Base-by-base conservation (phyloP, 2,329 filamentous ascomycete species). In the Fusarium nanum region DNA sequence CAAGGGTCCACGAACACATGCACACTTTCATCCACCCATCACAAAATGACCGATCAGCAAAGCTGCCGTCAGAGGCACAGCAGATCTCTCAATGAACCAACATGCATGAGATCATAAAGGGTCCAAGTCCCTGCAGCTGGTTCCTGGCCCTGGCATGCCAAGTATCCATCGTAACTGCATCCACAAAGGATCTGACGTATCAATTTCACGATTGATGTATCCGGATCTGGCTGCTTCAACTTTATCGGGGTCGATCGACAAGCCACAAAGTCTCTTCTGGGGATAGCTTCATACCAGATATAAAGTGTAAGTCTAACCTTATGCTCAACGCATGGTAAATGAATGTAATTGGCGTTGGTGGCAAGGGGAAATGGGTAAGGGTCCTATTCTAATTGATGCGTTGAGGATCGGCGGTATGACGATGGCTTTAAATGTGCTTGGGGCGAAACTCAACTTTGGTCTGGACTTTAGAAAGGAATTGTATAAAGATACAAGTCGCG, bases 201-300 rank as follows among this genome's bases (percentile, higher is more conserved):
- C 30, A 11, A 41, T 11, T 14, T 11, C 11, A 7, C 16, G 30
- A 25, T 37, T 18, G 7, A 22, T 12, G 16, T 41, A n/a, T 23
- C 34, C 34, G 49, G 34, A 41, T 42, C 23, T 42, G 49, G 49
- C n/a, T 41, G 18, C 18, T 27, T 13, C 13, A 53, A 53, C 34
- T 53, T 42, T 53, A 53, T 30, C 9, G 20, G 25, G 20, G 11
- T 22, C 5, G 60, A 65, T 60, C 32, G 23, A 44, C 62, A 65
- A 52, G 47, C 61, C 46, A 47, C 41, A 13, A 22, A 27, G 13
- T 8, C 55, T 37, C n/a, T 30, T 22, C 30, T 16, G 11, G 14
- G 37, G n/a, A 42, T 46, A 41, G 23, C 23, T n/a, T 47, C 63
- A 67, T 66, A 22, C 63, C 62, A 67, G 55, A 16, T 25, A 20